Conservation (phyloP, 495 filamentous ascomycete genomes). For the Neurospora africana region DNA sequence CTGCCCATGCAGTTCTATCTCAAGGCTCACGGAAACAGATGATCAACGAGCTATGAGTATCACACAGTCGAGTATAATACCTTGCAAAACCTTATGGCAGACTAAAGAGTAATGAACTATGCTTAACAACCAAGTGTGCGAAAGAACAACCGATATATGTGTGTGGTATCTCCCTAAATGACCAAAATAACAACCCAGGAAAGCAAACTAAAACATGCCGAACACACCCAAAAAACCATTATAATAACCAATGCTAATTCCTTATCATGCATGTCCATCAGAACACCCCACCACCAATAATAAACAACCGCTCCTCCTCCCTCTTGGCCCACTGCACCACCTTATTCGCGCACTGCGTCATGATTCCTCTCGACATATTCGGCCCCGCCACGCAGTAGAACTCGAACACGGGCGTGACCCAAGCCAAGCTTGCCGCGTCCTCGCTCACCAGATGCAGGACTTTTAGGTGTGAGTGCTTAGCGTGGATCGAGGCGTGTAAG, state of each 20-base stretch:
- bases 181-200: not conserved
- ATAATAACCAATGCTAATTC: not conserved
- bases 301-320: slow-evolving; percentile 90
- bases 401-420: slow-evolving; percentile 85
- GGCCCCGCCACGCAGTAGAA: slow-evolving; percentile 87
- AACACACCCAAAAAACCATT: not conserved
- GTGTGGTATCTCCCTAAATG: not conserved
- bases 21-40: not conserved
- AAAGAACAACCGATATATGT: not conserved
- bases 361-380: slow-evolving; percentile 59
- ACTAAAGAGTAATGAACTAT: not conserved
- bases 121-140: not conserved
- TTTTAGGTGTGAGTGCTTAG: slow-evolving; percentile 71
- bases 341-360: slow-evolving; percentile 78
- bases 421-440: slow-evolving; percentile 70
- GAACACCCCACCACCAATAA: slow-evolving; percentile 81
- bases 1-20: not conserved
- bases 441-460: slow-evolving; percentile 68
- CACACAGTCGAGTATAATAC: not conserved
- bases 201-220: not conserved
- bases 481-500: slow-evolving; percentile 73
- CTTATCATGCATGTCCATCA: slow-evolving; percentile 1
- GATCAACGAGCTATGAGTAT: not conserved
- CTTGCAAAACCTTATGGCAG: not conserved
- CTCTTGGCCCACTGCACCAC: slow-evolving; percentile 79